A percentile compares a stretch with the other conserved stretches of the same genome.
Conservation (phyloP, 1,284 basidiomycete genomes). For the Hypsizygus ulmarius region DNA sequence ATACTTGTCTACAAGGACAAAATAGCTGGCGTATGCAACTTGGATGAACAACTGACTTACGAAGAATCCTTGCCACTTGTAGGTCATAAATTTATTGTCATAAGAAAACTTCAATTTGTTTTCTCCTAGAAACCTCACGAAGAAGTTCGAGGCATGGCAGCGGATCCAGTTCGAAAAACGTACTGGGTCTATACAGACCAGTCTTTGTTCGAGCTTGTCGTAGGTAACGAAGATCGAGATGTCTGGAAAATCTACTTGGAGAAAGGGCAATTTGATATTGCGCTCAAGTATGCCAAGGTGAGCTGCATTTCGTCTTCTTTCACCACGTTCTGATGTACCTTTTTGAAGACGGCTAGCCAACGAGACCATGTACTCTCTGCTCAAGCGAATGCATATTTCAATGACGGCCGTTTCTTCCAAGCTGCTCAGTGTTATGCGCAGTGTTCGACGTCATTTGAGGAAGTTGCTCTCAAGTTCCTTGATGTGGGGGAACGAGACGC, state of each 20-base stretch:
- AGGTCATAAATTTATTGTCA: slow-evolving; percentile 24
- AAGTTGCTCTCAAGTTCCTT: slow-evolving; percentile 88
- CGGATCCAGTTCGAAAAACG: slow-evolving; percentile 85
- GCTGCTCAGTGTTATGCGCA: slow-evolving; percentile 92
- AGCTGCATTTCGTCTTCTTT: background rate
- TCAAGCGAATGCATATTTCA: slow-evolving; percentile 86
- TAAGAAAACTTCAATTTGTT: slow-evolving; percentile 1
- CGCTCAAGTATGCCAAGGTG: slow-evolving; percentile 82
- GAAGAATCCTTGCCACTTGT: slow-evolving; percentile 84
- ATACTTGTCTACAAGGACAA: slow-evolving; percentile 83
- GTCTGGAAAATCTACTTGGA: slow-evolving; percentile 92
- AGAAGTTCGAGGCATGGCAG: slow-evolving; percentile 67
- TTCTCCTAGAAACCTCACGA: slow-evolving; percentile 66
- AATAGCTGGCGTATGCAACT: slow-evolving; percentile 74
- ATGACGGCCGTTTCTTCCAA: slow-evolving; percentile 81
- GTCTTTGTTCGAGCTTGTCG: slow-evolving; percentile 86
- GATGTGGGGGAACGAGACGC: slow-evolving; percentile 93
- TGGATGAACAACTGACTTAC: slow-evolving; percentile 83
- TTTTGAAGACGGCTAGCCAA: slow-evolving; percentile 72
- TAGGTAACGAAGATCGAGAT: slow-evolving; percentile 88
- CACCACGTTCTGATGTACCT: background rate
- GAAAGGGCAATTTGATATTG: slow-evolving; percentile 73
- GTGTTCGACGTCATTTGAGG: slow-evolving; percentile 88
- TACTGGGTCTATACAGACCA: slow-evolving; percentile 95
- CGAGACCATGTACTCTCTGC: slow-evolving; percentile 81